These are phyloP conservation scores for Cystobasidium pallidum DNA, from an alignment of 1,284 basidiomycete species.

Conservation along the genomic window DNA sequence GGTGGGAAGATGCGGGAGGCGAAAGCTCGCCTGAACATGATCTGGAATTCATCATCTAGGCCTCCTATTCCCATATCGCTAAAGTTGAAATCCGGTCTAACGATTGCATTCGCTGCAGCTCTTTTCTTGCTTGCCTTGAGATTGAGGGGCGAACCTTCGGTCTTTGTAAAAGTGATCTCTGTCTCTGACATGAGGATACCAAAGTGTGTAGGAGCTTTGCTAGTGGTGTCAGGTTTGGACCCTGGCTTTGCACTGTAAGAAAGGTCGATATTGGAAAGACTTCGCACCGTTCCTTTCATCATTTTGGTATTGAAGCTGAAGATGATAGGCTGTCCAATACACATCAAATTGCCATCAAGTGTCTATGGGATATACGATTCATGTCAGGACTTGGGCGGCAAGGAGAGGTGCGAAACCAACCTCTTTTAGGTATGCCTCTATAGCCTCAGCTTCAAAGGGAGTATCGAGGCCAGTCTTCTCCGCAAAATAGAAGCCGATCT, in stretches of 20 bases:
- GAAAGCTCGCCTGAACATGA: slow-evolving; percentile 98
- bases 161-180: slow-evolving; percentile 85
- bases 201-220: slow-evolving; percentile 56
- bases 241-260: slow-evolving; percentile 54
- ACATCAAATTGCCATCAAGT: slow-evolving; percentile 66
- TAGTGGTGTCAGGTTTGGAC: slow-evolving; percentile 37
- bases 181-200: slow-evolving; percentile 90
- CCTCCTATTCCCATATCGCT: slow-evolving; percentile 99
- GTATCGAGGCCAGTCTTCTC: slow-evolving; percentile 55
- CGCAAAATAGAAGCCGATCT: slow-evolving; percentile 68
- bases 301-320: slow-evolving; percentile 92
- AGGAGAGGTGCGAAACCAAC: no score
- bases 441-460: slow-evolving; percentile 35
- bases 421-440: slow-evolving; percentile 29
- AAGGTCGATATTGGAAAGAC: slow-evolving; percentile 70
- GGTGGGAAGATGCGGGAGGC: slow-evolving; percentile 98
- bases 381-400: no score
- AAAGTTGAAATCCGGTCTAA: slow-evolving; percentile 98
- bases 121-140: slow-evolving; percentile 87
- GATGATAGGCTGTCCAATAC: slow-evolving; percentile 71
- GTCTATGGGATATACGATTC: slow-evolving; percentile 59
- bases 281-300: slow-evolving; percentile 72
- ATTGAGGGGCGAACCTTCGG: slow-evolving; percentile 77
- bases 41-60: slow-evolving; percentile 89
- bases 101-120: slow-evolving; percentile 88